Percentiles rank a stretch among this genome's conserved stretches.
These are phyloP conservation scores for Boletus sp. DNA, from an alignment of 1,284 basidiomycete genomes.

Conservation along the genomic window DNA sequence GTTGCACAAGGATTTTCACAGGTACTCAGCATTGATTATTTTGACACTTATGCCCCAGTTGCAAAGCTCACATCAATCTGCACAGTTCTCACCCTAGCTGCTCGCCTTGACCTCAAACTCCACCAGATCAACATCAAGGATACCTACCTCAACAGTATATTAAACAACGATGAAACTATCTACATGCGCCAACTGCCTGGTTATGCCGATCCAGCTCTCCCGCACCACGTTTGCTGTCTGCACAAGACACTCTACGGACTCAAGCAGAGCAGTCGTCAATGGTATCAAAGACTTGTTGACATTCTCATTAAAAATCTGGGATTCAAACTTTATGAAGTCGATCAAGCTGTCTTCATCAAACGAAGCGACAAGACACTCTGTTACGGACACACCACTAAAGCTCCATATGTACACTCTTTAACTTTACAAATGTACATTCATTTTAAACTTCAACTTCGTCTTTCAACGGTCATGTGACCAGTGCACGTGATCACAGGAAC, in stretches of 20 bases:
- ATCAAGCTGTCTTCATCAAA: not conserved
- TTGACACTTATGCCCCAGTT: conserved; percentile 35
- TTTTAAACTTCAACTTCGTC: too few relatives aligned
- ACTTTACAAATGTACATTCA: too few relatives aligned
- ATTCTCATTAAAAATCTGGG: not conserved
- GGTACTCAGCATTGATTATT: conserved; percentile 37
- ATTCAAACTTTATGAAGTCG: not conserved
- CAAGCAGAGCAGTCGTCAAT: not conserved
- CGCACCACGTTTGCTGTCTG: not conserved
- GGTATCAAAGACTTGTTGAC: not conserved
- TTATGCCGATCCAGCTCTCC: not conserved
- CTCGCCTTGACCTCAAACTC: not conserved
- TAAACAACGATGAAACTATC: not conserved
- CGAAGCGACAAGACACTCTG: too few relatives aligned
- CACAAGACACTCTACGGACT: not conserved
- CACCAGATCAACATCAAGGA: conserved; percentile 7
- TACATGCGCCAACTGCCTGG: conserved; percentile 1
- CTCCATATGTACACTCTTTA: too few relatives aligned
- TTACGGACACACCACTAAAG: too few relatives aligned
- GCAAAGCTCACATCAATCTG: conserved; percentile 29
- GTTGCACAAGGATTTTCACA: conserved; percentile 43
- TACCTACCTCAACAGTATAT: not conserved
- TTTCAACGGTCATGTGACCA: too few relatives aligned
- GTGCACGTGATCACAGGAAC: too few relatives aligned
- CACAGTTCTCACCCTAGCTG: conserved; percentile 20